phyloP scores from a whole-genome alignment of 179 eudicot species.

The Actinidia chinensis region DNA sequence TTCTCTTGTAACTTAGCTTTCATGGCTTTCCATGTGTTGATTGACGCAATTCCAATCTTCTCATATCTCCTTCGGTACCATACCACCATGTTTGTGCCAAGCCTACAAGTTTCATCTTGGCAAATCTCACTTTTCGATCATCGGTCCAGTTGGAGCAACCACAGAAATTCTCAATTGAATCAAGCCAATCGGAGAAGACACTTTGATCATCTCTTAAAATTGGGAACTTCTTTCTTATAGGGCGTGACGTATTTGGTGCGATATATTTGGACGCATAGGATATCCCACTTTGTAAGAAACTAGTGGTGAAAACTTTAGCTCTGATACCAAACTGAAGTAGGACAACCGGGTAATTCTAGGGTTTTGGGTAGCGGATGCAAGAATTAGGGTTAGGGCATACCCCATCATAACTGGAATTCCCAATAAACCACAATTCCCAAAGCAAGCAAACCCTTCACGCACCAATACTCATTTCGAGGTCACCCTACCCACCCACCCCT shows the following conservation, averaged over 20 bases:
- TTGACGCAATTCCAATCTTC: background rate
- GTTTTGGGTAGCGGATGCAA: too few relatives aligned
- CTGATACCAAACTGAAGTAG: too few relatives aligned
- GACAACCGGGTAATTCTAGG: too few relatives aligned
- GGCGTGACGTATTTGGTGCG: background rate
- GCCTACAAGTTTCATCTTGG: background rate
- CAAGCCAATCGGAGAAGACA: background rate
- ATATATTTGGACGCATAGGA: background rate
- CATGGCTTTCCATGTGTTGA: background rate
- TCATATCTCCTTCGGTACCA: background rate
- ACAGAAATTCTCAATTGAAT: background rate
- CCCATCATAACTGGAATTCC: too few relatives aligned
- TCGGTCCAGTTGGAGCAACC: background rate
- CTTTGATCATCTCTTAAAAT: background rate
- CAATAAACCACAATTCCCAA: too few relatives aligned
- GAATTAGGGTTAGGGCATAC: too few relatives aligned
- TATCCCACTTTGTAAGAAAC: background rate
- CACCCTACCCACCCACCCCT: too few relatives aligned
- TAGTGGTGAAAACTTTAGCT: background rate
- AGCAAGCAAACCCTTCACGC: too few relatives aligned
- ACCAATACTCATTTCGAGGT: too few relatives aligned
- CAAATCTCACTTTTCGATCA: background rate
- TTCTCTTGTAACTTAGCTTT: background rate
- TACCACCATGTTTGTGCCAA: background rate
- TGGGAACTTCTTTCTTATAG: background rate